These are phyloP conservation scores for Pleurotus tuoliensis DNA, from an alignment of 768 basidiomycete species.

Conservation along the genomic window DNA sequence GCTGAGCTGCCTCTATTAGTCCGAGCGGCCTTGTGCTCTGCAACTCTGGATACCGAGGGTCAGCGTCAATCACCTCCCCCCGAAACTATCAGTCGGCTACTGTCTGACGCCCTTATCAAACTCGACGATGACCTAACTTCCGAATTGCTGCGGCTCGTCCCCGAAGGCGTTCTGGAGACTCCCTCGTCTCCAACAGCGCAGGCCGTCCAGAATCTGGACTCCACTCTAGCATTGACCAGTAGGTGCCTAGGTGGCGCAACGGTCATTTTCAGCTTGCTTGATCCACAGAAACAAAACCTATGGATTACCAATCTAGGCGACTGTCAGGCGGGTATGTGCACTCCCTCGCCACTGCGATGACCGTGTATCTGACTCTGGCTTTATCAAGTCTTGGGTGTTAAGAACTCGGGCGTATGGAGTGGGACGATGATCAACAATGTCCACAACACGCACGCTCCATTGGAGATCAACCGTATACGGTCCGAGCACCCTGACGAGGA, in stretches of 20 bases:
- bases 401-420: conserved; percentile 34
- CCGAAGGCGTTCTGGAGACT: conserved; percentile 19
- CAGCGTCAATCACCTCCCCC: conserved; percentile 27
- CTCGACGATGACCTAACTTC: conserved; percentile 41
- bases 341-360: not conserved
- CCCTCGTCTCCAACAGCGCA: conserved; percentile 8
- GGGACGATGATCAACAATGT: conserved; percentile 36
- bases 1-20: conserved; percentile 37
- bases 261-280: conserved; percentile 47
- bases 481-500: conserved; percentile 48
- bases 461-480: conserved; percentile 42
- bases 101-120: conserved; percentile 32
- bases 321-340: conserved; percentile 11
- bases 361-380: not conserved
- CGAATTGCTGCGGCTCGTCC: conserved; percentile 41
- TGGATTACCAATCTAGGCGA: conserved; percentile 57
- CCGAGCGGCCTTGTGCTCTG: conserved; percentile 25
- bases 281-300: conserved; percentile 44
- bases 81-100: conserved; percentile 30
- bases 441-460: conserved; percentile 37
- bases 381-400: conserved; percentile 31
- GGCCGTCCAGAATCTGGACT: not conserved
- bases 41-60: conserved; percentile 11
- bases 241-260: conserved; percentile 52
- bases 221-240: conserved; percentile 9